Evolutionary conservation across 2,329 filamentous ascomycete species (phyloP), one percentile per base, ranked within the genome.

Genomic region (Cladophialophora carrionii): DNA sequence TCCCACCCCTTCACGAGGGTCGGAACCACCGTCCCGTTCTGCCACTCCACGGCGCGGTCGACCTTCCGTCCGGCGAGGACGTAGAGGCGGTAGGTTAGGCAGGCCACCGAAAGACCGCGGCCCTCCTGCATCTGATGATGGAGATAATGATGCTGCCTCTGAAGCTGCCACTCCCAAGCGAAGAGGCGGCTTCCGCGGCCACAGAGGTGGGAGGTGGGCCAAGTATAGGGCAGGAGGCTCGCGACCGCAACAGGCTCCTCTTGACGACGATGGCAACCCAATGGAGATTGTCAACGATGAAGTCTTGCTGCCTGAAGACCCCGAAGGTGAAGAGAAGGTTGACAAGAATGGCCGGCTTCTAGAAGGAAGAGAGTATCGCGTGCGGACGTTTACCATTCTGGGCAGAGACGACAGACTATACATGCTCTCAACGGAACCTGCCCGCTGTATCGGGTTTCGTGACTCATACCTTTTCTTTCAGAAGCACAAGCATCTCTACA

Each of bases 401-500:
- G 92, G 91, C 61, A 87, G 93, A 70, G 92, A 90, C 43, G 86
- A 94, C 57, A 84, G 93, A 62, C 87, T 96, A 10, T 99, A 99
- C 85, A 99, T 99, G 95, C 81, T 99, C 78, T 98, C 95, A 2
- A 99, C 95, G 4, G 95, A 99, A 75, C 96, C 95, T 4, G 95
- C 95, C 26, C 90, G 95, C 70, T 98, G 95, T 74, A 93, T 96
- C 62, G 95, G 95, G 17, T 99, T 99, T 83, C 86, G 95, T 71
- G 95, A 99, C 82, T 97, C 93, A 70, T 99, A 99, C 75, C 86
- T 99, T 29, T 97, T 99, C 84, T 99, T 99, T 83, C 96, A 95
- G 69, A 99, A 98, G 79, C 95, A 99, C 79, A 90, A 91, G 76
- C 89, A 92, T 73, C 88, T 99, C 14, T 95, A 92, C 85, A 99